A percentile compares a stretch with the other conserved stretches of the same genome.
phyloP scores from a whole-genome alignment of 1,284 basidiomycete genomes.

The Cystobasidium sp. region DNA sequence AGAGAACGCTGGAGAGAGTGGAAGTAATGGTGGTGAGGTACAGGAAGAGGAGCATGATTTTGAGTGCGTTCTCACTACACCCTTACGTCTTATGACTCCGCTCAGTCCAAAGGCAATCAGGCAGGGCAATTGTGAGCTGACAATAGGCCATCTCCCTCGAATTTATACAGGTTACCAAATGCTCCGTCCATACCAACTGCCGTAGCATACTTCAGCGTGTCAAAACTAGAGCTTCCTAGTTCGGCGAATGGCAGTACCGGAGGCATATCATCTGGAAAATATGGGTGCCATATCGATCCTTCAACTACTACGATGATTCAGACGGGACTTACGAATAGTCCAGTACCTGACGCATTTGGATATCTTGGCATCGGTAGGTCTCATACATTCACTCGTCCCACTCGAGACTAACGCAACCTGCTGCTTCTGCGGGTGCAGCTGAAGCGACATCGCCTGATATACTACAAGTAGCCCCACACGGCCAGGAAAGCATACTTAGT shows the following conservation, averaged over 20 bases:
- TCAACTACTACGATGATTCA: constrained; percentile 75
- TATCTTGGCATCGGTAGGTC: constrained; percentile 61
- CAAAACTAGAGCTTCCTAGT: constrained; percentile 62
- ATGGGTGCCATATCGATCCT: constrained; percentile 82
- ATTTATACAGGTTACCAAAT: constrained; percentile 28
- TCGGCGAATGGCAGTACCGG: constrained; percentile 23
- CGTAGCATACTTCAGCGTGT: constrained; percentile 76
- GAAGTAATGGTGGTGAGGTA: constrained; percentile 52
- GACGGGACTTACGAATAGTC: constrained; percentile 72
- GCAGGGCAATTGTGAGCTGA: too few species aligned
- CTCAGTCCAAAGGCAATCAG: too few species aligned
- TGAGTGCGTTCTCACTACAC: constrained; percentile 1
- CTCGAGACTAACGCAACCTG: neutral
- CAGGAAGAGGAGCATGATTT: constrained; percentile 31
- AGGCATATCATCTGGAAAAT: constrained; percentile 63
- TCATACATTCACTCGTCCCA: neutral
- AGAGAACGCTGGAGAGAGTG: constrained; percentile 52
- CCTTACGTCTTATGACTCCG: neutral
- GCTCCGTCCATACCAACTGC: constrained; percentile 54
- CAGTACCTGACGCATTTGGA: constrained; percentile 66
- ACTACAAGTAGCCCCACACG: constrained; percentile 9
- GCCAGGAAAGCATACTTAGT: constrained; percentile 6
- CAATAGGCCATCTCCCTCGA: neutral
- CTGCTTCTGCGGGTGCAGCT: neutral
- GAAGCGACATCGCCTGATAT: neutral